Evolutionary conservation across 345 rosid genomes (phyloP), one percentile per base, ranked within the genome.

Genomic region (Conringia planisiliqua): DNA sequence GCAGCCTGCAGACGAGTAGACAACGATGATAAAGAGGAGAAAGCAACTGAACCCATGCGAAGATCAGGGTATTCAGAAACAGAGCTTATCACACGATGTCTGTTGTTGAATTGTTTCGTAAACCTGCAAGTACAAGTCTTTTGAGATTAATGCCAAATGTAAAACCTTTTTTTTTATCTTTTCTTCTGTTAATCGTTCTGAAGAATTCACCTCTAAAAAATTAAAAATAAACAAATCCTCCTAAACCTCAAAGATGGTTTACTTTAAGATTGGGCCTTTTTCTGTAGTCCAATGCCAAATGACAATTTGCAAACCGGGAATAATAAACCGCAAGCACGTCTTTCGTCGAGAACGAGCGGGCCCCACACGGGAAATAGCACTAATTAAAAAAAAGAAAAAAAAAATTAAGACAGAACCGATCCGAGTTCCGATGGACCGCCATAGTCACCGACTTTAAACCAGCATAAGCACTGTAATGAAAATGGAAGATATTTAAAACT

Each of bases 381-480:
- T 5, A 27, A 29, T 0, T 17, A 20, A 13, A 43, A 29, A 30
- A 17, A 20, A 13, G 6, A 13, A 40, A 50, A 46, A 38, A 10
- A 43, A 0, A 4, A 12, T 13, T 4, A n/a, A 17, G 26, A 73
- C 4, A 7, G 48, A 55, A 43, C 71, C 71, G 13, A 44, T 32
- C 42, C 33, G 67, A 47, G 32, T 46, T 66, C 67, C 72, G 67
- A 57, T 47, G 61, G 52, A 74, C 78, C 78, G 52, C 60, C 72
- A 58, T 17, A 27, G 50, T 46, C 54, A 74, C 67, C 73, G 78
- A 74, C 60, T 7, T 46, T 65, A 73, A 56, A 73, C 30, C 33
- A 14, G 35, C 54, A 2, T 5, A 52, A 51, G 18, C 56, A 17
- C 12, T 6, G 58, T 51, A 2, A 50, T 50, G n/a, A 48, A 48